Conservation (phyloP, 2,329 filamentous ascomycete species). For the Cercospora beticola region DNA sequence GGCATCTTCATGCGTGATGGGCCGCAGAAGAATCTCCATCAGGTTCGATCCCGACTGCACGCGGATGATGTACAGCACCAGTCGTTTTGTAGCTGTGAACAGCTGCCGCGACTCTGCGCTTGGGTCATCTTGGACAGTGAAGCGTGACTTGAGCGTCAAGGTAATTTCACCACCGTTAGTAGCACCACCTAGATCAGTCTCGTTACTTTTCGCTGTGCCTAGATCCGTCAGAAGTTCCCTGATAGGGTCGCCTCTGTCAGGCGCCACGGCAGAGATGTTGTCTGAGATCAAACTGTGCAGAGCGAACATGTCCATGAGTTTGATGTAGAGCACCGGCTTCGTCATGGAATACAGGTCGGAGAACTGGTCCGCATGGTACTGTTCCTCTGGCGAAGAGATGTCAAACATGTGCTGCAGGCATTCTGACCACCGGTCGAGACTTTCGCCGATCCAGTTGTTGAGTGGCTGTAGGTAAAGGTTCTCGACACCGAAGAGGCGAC, state of each 20-base stretch:
- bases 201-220: constrained; percentile 93
- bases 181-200: constrained; percentile 63
- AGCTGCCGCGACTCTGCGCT: constrained; percentile 88
- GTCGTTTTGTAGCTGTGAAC: constrained; percentile 98
- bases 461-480: constrained; percentile 94
- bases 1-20: constrained; percentile 83
- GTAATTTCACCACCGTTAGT: constrained; percentile 38
- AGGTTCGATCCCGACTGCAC: constrained; percentile 89
- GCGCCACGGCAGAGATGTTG: constrained; percentile 75
- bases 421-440: constrained; percentile 72
- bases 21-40: constrained; percentile 93
- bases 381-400: constrained; percentile 81
- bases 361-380: constrained; percentile 98
- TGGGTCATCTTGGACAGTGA: constrained; percentile 61
- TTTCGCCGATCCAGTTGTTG: constrained; percentile 86
- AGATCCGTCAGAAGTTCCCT: constrained; percentile 91
- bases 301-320: constrained; percentile 95
- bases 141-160: constrained; percentile 38
- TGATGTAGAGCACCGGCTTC: constrained; percentile 98
- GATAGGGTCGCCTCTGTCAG: constrained; percentile 78
- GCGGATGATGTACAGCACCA: constrained; percentile 94
- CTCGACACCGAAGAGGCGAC: constrained; percentile 85
- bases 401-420: constrained; percentile 77
- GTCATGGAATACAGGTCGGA: constrained; percentile 96
- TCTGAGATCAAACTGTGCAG: constrained; percentile 85